Conservation (phyloP, 805 yeast species). For the Maudiozyma saulgeensis region DNA sequence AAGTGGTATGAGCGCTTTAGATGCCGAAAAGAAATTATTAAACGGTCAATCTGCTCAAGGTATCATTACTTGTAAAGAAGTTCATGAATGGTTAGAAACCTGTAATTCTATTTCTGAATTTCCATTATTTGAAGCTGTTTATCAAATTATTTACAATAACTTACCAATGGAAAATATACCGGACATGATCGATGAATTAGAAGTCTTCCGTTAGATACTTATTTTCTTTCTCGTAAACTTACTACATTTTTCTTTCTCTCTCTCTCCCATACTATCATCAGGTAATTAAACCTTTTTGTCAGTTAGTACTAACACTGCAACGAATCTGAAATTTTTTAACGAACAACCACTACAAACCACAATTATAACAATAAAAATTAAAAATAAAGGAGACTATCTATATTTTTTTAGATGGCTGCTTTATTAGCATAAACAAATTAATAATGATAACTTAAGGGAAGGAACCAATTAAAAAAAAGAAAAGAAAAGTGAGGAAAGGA, state of each 20-base stretch:
- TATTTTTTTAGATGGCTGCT: neutral
- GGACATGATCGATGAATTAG: conserved; percentile 45
- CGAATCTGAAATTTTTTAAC: no score
- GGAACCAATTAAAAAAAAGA: neutral
- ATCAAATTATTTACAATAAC: conserved; percentile 70
- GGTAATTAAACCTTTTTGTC: neutral
- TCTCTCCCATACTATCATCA: neutral
- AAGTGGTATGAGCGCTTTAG: conserved; percentile 65
- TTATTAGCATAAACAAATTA: no score
- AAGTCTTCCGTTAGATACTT: conserved; percentile 7
- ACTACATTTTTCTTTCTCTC: neutral
- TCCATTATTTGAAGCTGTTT: conserved; percentile 63
- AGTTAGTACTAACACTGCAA: neutral
- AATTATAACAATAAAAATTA: neutral
- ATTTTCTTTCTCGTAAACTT: no score
- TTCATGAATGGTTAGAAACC: conserved; percentile 63
- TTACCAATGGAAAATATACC: conserved; percentile 72
- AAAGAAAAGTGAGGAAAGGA: neutral
- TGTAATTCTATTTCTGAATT: conserved; percentile 47
- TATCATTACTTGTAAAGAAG: conserved; percentile 81
- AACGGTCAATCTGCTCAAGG: conserved; percentile 98
- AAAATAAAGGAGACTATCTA: neutral
- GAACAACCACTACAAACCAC: neutral
- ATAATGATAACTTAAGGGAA: neutral
- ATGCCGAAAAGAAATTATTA: conserved; percentile 74